Evolutionary conservation across 495 filamentous ascomycete genomes (phyloP).

Genomic region (Hypoxylon perforatum): DNA sequence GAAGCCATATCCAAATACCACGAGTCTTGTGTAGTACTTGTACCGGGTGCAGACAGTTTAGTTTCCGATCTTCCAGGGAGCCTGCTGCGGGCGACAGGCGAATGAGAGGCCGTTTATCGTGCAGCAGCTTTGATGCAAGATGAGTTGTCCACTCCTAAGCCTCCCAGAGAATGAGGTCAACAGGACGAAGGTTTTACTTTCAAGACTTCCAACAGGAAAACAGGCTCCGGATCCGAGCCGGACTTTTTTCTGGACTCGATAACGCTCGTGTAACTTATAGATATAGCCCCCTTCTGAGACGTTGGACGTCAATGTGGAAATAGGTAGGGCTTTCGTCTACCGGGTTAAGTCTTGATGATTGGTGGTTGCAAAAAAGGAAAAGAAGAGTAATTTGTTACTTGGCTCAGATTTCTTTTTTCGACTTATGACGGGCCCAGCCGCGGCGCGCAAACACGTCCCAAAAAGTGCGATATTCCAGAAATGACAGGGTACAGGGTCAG

Average conservation of each 20-base stretch:
- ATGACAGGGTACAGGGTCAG: slow-evolving; percentile 32
- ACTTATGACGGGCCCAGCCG: slow-evolving; percentile 39
- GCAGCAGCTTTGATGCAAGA: slow-evolving; percentile 58
- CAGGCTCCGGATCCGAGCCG: slow-evolving; percentile 39
- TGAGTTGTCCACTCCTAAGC: slow-evolving; percentile 58
- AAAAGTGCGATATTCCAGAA: slow-evolving; percentile 38
- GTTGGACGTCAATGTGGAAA: slow-evolving; percentile 15
- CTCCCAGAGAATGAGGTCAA: slow-evolving; percentile 29
- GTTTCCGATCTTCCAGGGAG: slow-evolving; percentile 38
- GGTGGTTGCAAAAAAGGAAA: slow-evolving; percentile 18
- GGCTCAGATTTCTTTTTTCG: slow-evolving; percentile 12
- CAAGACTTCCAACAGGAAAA: slow-evolving; percentile 20
- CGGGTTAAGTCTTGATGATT: not conserved
- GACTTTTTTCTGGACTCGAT: slow-evolving; percentile 36
- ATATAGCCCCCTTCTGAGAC: slow-evolving; percentile 17
- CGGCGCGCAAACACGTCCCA: slow-evolving; percentile 43
- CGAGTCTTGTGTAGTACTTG: slow-evolving; percentile 42
- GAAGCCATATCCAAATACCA: slow-evolving; percentile 42
- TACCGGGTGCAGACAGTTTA: slow-evolving; percentile 39
- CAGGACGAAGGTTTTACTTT: slow-evolving; percentile 8
- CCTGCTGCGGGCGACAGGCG: slow-evolving; percentile 37
- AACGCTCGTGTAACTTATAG: slow-evolving; percentile 34
- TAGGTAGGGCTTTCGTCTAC: slow-evolving; percentile 6
- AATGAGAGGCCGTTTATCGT: slow-evolving; percentile 54
- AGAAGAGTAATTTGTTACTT: slow-evolving; percentile 21